A percentile compares a stretch with the other conserved stretches of the same genome.
These are phyloP conservation scores for Phaseolus coccineus DNA, from an alignment of 331 rosid species.

Conservation along the genomic window DNA sequence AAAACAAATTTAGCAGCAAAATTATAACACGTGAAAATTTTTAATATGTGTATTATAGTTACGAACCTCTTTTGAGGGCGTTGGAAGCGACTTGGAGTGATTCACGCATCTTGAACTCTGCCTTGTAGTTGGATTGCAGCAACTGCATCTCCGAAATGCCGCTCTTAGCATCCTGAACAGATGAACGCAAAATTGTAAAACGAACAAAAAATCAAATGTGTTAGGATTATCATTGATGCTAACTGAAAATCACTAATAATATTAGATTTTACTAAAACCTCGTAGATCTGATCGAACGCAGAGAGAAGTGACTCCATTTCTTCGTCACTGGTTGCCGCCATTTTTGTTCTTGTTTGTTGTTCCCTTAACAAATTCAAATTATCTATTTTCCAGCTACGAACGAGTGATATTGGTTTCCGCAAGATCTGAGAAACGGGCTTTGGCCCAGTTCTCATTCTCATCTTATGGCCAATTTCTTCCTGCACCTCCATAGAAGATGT, in stretches of 20 bases:
- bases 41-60: neutral
- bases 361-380: neutral
- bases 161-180: constrained; percentile 59
- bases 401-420: neutral
- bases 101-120: constrained; percentile 60
- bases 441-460: constrained; percentile 6
- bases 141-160: constrained; percentile 54
- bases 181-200: neutral
- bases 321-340: constrained; percentile 76
- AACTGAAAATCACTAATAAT: neutral
- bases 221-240: neutral
- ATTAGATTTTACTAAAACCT: constrained; percentile 44
- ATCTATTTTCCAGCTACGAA: neutral
- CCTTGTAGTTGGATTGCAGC: constrained; percentile 52
- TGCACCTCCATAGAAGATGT: neutral
- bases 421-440: neutral
- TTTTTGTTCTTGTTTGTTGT: constrained; percentile 25
- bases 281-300: constrained; percentile 64
- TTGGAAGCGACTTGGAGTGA: constrained; percentile 62
- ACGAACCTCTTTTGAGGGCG: constrained; percentile 58
- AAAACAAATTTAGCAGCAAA: neutral
- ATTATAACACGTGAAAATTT: neutral
- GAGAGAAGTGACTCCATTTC: constrained; percentile 68
- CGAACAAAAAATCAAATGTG: neutral
- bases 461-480: neutral